Percentiles rank a stretch among this genome's conserved stretches.
Evolutionary conservation across 805 yeast species (phyloP).

Genomic region (Hanseniaspora clermontiae): DNA sequence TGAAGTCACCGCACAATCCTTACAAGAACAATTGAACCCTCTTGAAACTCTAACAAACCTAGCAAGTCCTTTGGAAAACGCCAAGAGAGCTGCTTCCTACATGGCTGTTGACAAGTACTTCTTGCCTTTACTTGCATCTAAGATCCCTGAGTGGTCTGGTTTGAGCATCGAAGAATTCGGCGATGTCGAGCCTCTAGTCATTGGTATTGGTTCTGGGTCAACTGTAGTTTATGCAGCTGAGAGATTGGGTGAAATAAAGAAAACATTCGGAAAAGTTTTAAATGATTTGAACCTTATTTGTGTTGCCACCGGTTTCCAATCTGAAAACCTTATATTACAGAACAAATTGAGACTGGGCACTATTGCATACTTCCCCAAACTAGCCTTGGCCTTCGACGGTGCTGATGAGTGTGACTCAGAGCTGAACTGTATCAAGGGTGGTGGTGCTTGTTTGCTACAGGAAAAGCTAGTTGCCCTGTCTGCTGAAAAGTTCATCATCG

Average conservation of each 20-base stretch:
- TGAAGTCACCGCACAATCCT: background rate
- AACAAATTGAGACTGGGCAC: constrained; percentile 70
- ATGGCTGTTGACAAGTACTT: constrained; percentile 82
- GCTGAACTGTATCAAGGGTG: constrained; percentile 88
- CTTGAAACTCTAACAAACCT: constrained; percentile 23
- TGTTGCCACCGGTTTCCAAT: constrained; percentile 95
- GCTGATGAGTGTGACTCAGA: constrained; percentile 87
- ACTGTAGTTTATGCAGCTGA: constrained; percentile 97
- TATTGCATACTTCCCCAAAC: constrained; percentile 65
- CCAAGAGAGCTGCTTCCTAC: constrained; percentile 85
- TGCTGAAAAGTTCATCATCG: constrained; percentile 64
- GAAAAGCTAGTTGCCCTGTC: constrained; percentile 85
- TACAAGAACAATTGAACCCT: constrained; percentile 12
- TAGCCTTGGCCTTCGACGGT: constrained; percentile 95
- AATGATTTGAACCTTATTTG: constrained; percentile 45
- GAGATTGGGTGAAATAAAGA: constrained; percentile 54
- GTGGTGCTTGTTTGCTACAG: constrained; percentile 95
- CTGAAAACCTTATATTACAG: constrained; percentile 68
- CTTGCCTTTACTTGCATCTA: constrained; percentile 8
- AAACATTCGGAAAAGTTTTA: constrained; percentile 26
- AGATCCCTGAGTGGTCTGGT: constrained; percentile 5
- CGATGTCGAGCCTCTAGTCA: constrained; percentile 41
- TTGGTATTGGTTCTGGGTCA: constrained; percentile 94
- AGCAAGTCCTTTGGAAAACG: constrained; percentile 47
- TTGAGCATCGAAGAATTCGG: constrained; percentile 32